Base-by-base conservation (phyloP, 345 rosid genomes). In the Populus euphratica region DNA sequence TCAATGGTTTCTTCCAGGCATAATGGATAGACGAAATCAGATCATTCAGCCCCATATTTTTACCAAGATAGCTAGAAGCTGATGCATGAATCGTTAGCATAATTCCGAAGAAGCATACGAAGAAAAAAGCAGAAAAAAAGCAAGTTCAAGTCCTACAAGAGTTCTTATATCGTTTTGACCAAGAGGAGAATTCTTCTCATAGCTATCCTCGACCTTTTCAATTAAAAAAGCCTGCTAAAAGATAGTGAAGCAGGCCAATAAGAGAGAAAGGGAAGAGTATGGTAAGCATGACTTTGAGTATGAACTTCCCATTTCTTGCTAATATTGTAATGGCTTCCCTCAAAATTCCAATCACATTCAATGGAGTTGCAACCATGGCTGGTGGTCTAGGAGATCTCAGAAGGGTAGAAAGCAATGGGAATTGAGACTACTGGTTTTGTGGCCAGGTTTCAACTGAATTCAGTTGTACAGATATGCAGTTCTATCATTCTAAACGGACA, bases 1-100 rank as follows among this genome's bases (percentile, higher is more conserved):
- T 56, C 39, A 78, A 67, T 27, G 81, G 73, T 21, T 66, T 68
- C 70, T 25, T 73, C 77, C 77, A 73, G 8, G 77, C 13, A 43
- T 29, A n/a, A 38, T 25, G 21, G 44, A 67, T 36, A 77, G 68
- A 16, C 1, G 54, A 66, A 50, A 67, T 36, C 44, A 73, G 17
- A 29, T 65, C 76, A 23, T 50, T 50, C n/a, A 73, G 25, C 50
- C 66, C 13, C 17, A 13, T 8, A n/a, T 35, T 1, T 20, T 54
- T 12, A 31, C 70, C 70, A n/a, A n/a, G 10, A 12, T 67, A 66
- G 17, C 47, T 59, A 18, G 73, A 33, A 1, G 65, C 52, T 69
- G 77, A 73, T 65, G 66, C 77, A 27, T 52, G 17, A 27, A 78
- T 36, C 13, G 36, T 56, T 41, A 73, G 21, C 64, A 52, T 29